Evolutionary conservation across 2,329 filamentous ascomycete species (phyloP).

Genomic region (Cladosporium sp.): DNA sequence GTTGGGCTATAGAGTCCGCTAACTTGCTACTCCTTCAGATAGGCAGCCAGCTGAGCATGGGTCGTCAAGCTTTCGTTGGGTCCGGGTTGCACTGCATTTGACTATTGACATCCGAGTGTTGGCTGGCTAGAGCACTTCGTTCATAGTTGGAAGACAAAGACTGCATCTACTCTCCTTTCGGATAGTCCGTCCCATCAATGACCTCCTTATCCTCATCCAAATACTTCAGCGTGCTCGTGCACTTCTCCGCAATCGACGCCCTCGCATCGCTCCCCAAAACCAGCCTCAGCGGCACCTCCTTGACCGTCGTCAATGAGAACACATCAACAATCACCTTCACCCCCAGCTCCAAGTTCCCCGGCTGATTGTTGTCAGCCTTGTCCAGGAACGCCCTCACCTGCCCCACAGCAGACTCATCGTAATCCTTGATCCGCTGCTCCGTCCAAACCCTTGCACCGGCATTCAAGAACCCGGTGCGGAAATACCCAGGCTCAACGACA

Average conservation of each 20-base stretch:
- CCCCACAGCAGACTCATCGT: slow-evolving; percentile 40
- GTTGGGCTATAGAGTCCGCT: no score
- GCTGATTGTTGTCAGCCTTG: slow-evolving; percentile 50
- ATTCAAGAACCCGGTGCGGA: slow-evolving; percentile 54
- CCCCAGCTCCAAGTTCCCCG: slow-evolving; percentile 58
- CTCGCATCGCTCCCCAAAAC: slow-evolving; percentile 54
- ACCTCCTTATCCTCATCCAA: slow-evolving; percentile 54
- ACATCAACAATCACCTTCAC: slow-evolving; percentile 56
- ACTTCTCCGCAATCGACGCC: slow-evolving; percentile 44
- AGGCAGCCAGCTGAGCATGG: neutral
- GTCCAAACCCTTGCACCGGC: slow-evolving; percentile 22
- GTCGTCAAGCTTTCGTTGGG: neutral
- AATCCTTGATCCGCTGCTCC: slow-evolving; percentile 28
- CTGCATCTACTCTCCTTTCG: neutral
- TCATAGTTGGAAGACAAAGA: neutral
- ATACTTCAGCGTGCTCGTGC: slow-evolving; percentile 43
- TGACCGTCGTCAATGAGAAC: slow-evolving; percentile 51
- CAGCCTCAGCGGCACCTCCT: slow-evolving; percentile 54
- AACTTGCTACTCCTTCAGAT: no score
- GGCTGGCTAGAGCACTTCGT: neutral
- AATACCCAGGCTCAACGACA: slow-evolving; percentile 55
- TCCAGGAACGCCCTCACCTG: slow-evolving; percentile 37
- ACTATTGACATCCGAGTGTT: neutral
- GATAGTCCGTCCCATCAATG: slow-evolving; percentile 29
- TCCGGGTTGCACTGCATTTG: neutral